Conservation (phyloP, 257 asterid genomes). For the Solanum arcanum region DNA sequence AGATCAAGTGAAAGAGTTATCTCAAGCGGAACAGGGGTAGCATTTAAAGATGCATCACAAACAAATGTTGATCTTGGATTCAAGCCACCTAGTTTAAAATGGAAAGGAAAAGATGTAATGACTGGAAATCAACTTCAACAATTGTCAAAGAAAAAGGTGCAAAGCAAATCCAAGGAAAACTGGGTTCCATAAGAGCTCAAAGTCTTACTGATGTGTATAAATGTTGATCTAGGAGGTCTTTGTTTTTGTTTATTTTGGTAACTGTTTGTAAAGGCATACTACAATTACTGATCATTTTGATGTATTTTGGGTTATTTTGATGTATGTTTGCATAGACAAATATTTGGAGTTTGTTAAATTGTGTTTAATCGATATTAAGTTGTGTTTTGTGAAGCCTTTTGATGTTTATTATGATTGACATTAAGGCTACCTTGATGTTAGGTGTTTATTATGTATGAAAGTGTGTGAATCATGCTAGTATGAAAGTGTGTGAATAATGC, state of each 20-base stretch:
- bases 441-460: not conserved
- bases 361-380: not conserved
- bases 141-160: too few species aligned
- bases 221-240: too few species aligned
- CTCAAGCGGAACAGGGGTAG: not conserved
- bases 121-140: not conserved
- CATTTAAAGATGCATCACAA: not conserved
- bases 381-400: not conserved
- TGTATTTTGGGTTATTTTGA: too few species aligned
- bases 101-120: not conserved
- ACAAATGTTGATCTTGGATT: not conserved
- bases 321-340: not conserved
- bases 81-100: too few species aligned
- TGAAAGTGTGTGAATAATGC: not conserved
- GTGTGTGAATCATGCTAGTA: not conserved
- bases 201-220: too few species aligned
- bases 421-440: too few species aligned
- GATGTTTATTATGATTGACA: too few species aligned
- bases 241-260: too few species aligned
- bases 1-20: not conserved
- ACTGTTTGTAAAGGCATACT: not conserved
- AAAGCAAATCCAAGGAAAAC: too few species aligned
- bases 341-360: not conserved
- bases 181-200: too few species aligned
- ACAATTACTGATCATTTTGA: not conserved